Conservation (phyloP, 106 monocot genomes). For the Vanilla planifolia region DNA sequence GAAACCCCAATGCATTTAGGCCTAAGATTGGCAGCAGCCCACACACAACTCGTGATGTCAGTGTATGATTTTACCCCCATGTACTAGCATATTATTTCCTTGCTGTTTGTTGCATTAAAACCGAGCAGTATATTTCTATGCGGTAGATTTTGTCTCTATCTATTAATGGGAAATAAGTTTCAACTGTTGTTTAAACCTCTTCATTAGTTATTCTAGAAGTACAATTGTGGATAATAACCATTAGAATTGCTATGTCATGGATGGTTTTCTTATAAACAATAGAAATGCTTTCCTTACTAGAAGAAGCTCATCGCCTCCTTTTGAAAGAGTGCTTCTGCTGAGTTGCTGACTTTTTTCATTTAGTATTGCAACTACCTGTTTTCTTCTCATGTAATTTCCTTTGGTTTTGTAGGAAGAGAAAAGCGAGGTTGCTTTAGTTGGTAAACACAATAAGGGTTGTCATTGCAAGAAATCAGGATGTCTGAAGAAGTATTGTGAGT, state of each 20-base stretch:
- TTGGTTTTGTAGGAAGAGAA: conserved; percentile 41
- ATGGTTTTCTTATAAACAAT: too few species aligned
- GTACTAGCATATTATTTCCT: background rate
- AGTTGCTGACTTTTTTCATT: too few species aligned
- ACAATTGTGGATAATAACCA: background rate
- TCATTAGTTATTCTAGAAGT: background rate
- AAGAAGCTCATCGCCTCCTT: too few species aligned
- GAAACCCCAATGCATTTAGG: conserved; percentile 93
- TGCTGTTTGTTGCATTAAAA: background rate
- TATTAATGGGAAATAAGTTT: too few species aligned
- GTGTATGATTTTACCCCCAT: conserved; percentile 15
- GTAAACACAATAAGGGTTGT: conserved; percentile 91
- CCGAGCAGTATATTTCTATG: background rate
- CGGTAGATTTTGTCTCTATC: background rate
- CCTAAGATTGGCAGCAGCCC: conserved; percentile 95
- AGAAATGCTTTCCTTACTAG: too few species aligned
- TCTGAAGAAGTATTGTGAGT: conserved; percentile 96
- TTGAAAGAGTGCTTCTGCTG: background rate
- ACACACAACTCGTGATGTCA: conserved; percentile 43
- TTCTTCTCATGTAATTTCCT: background rate
- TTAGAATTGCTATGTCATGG: too few species aligned
- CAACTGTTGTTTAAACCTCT: too few species aligned
- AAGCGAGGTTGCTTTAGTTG: conserved; percentile 55
- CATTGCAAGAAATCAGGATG: conserved; percentile 94
- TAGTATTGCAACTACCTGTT: too few species aligned